Evolutionary conservation across 805 yeast species (phyloP), one percentile per base, ranked within the genome.

Genomic region (Starmerella etchellsii): DNA sequence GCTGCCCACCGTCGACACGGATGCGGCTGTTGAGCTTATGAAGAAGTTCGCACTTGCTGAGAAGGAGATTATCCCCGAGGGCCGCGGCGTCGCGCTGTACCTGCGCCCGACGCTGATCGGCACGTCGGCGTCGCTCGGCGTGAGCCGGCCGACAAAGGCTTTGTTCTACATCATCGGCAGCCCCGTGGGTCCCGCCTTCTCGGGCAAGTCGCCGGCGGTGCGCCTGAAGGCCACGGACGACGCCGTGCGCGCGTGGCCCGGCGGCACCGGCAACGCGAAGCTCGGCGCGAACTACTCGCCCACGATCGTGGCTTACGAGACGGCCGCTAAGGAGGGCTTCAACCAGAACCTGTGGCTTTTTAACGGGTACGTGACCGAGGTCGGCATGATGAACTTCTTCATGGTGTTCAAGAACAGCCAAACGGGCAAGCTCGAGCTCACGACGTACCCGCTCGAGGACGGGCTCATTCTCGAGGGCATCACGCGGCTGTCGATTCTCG

Each of bases 181-280:
- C 15, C 97, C 97, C 22, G 97, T 91, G 20, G 97, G 96, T 37
- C 7, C 10, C 10, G 95, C 95, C 22, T 87, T 85, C 71, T 79
- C 94, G 20, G 95, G 95, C 19, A 19, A 11, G n/a, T 84, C 84
- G 74, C 87, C 88, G 64, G 95, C 96, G 29, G 95, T 91, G 40
- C 71, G 76, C 45, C 71, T 91, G 52, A 95, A 87, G 66, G 96
- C 97, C 49, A 87, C 95, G 31, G 94, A 84, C 59, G 78, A 83
- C 54, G 94, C 94, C 36, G 85, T 87, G 28, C 81, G 98, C 68
- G 97, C 98, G 24, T 88, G 97, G 97, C 97, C 97, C 58, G 96
- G 96, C 57, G 98, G 97, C 63, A 85, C 78, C 54, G 98, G 98
- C 65, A 82, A 88, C 73, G 78, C 76, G 63, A 88, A 88, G 66